A percentile compares a stretch with the other conserved stretches of the same genome.
Evolutionary conservation across 495 filamentous ascomycete species (phyloP).

Genomic region (Aspergillus asperescens): DNA sequence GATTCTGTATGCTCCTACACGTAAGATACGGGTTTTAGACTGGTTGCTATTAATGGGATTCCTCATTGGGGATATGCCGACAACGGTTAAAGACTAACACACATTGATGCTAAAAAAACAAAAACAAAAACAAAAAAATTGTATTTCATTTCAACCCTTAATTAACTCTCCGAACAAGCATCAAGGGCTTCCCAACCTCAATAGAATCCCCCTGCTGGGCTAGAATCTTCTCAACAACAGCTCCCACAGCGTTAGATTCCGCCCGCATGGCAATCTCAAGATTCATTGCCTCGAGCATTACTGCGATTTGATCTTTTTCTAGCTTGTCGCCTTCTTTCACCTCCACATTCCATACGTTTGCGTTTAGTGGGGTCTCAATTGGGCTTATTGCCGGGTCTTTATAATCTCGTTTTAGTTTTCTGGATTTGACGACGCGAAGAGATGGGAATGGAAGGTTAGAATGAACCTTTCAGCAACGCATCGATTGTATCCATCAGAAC

Average conservation of each 20-base stretch:
- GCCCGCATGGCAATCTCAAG: slow-evolving; percentile 31
- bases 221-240: slow-evolving; percentile 18
- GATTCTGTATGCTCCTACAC: not conserved
- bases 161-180: slow-evolving; percentile 23
- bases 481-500: slow-evolving; percentile 39
- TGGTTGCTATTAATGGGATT: too few species aligned
- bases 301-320: slow-evolving; percentile 28
- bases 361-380: slow-evolving; percentile 46
- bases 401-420: not conserved
- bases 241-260: not conserved
- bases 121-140: not conserved
- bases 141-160: not conserved
- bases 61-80: too few species aligned
- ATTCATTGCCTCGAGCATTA: slow-evolving; percentile 54
- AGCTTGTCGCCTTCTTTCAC: slow-evolving; percentile 40
- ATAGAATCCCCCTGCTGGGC: slow-evolving; percentile 41
- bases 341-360: slow-evolving; percentile 56
- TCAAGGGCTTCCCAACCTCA: slow-evolving; percentile 32
- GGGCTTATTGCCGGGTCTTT: slow-evolving; percentile 39
- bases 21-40: not conserved
- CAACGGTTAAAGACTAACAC: too few species aligned
- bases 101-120: not conserved
- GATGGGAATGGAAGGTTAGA: not conserved
- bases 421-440: not conserved
- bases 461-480: slow-evolving; percentile 34